These are phyloP conservation scores for Aspergillus phoenicis DNA, from an alignment of 2,329 filamentous ascomycete species.

Conservation along the genomic window DNA sequence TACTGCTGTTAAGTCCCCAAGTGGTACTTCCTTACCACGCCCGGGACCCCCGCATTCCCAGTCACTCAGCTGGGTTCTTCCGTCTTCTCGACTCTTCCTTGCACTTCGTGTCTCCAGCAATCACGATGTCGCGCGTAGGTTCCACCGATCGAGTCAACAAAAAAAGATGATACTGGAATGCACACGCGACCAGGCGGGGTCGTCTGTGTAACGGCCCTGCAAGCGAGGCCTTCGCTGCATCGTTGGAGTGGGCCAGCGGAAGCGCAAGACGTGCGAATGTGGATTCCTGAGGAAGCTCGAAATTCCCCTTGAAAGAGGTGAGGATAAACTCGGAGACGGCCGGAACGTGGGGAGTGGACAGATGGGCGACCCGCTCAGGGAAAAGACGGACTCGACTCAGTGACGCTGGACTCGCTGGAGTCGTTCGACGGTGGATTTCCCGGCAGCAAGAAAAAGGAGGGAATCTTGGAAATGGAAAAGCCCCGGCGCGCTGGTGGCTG, in stretches of 20 bases:
- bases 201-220: neutral
- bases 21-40: neutral
- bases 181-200: constrained; percentile 1
- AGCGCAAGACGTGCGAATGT: neutral
- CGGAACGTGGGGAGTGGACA: neutral
- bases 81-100: neutral
- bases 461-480: neutral
- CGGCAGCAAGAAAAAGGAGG: too few species aligned
- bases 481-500: neutral
- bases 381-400: too few species aligned
- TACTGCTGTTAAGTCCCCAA: too few species aligned
- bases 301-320: neutral
- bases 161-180: neutral
- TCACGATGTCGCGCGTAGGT: neutral
- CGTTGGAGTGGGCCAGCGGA: neutral
- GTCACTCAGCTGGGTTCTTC: neutral
- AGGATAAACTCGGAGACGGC: neutral
- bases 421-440: neutral
- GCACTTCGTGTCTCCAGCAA: neutral
- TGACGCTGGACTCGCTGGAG: too few species aligned
- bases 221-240: neutral
- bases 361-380: neutral
- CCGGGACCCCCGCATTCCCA: neutral
- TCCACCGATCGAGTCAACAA: neutral
- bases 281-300: neutral